Base-by-base conservation (phyloP, 1,139 yeast genomes). In the Candida mesenterica region DNA sequence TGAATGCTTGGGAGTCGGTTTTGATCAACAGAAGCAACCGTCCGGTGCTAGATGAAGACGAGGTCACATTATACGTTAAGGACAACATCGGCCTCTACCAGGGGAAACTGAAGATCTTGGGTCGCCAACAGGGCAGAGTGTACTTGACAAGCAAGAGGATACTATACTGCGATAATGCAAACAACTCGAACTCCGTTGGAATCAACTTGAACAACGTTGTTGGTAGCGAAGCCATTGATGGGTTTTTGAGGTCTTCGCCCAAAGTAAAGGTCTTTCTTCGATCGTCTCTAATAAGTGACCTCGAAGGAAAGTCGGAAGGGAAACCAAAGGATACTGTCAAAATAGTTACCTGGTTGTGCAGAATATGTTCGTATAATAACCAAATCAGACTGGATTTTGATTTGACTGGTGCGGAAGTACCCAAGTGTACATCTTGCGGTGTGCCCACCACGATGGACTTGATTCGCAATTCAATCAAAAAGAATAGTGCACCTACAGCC, bases 341-440 rank as follows among this genome's bases (percentile, higher is more conserved):
- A 15, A 19, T 37, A 23, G 39, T 63, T n/a, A 68, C 72, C 19
- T 90, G 97, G 97, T 72, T 75, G 1, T 90, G 97, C 56, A 82
- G 85, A 9, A 89, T 90, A 4, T 90, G 97, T 56, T 81, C 81
- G 28, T 83, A 72, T 48, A 70, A 81, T 17, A 89, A 89, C 52
- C 66, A 65, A 18, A 55, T 77, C 4, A 52, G 60, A 2, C 48
- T 62, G 2, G 61, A 58, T 12, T 54, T 20, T 64, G 63, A 27
- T 53, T 60, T 23, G 57, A 59, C 53, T 2, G 58, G 57, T 14
- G n/a, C n/a, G n/a, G 52, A 50, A 3, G 44, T 73, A 5, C 89
- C 92, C 0, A 57, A 62, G 13, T 90, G 97, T 57, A 62, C 62
- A 7, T 81, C 85, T 3, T 90, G 97, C 62, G 97, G 97, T 2